Evolutionary conservation across 192 early-diverging fungal genomes (phyloP).

Genomic region (Coemansia sp.): DNA sequence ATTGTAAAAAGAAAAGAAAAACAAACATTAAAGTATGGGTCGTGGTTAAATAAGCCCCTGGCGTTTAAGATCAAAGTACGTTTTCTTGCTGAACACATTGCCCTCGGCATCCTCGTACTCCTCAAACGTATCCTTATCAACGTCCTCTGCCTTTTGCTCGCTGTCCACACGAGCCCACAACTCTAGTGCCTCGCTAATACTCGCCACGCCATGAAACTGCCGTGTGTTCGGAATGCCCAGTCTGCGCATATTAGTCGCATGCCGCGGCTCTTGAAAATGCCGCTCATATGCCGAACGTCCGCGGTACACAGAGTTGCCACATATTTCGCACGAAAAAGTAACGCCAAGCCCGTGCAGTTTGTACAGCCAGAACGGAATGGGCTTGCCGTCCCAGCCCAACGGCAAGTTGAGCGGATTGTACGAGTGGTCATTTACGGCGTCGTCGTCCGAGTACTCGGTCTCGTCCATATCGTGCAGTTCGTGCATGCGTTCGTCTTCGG

Average conservation of each 20-base stretch:
- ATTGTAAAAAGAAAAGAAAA: slow-evolving; percentile 3
- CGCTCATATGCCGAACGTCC: slow-evolving; percentile 95
- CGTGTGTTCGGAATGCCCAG: slow-evolving; percentile 86
- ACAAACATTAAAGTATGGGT: background rate
- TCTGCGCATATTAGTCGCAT: slow-evolving; percentile 90
- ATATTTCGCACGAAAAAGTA: slow-evolving; percentile 95
- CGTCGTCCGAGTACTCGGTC: slow-evolving; percentile 60
- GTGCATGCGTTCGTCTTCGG: slow-evolving; percentile 76
- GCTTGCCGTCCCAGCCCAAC: slow-evolving; percentile 97
- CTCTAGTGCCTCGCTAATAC: slow-evolving; percentile 82
- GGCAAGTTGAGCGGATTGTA: slow-evolving; percentile 97
- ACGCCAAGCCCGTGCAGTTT: slow-evolving; percentile 95
- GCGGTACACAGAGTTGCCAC: slow-evolving; percentile 92
- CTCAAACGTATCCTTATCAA: slow-evolving; percentile 82
- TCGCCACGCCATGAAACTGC: slow-evolving; percentile 88
- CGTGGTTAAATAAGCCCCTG: slow-evolving; percentile 69
- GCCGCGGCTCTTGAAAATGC: slow-evolving; percentile 94
- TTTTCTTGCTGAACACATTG: slow-evolving; percentile 87
- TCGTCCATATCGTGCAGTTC: slow-evolving; percentile 59
- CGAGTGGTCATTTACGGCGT: slow-evolving; percentile 85
- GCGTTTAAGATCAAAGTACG: slow-evolving; percentile 79
- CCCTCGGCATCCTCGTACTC: slow-evolving; percentile 85
- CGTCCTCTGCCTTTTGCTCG: slow-evolving; percentile 61
- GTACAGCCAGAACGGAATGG: slow-evolving; percentile 98
- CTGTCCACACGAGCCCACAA: slow-evolving; percentile 87